A percentile compares a stretch with the other conserved stretches of the same genome.
Conservation (phyloP, 495 filamentous ascomycete genomes). For the Penicillium silybi region DNA sequence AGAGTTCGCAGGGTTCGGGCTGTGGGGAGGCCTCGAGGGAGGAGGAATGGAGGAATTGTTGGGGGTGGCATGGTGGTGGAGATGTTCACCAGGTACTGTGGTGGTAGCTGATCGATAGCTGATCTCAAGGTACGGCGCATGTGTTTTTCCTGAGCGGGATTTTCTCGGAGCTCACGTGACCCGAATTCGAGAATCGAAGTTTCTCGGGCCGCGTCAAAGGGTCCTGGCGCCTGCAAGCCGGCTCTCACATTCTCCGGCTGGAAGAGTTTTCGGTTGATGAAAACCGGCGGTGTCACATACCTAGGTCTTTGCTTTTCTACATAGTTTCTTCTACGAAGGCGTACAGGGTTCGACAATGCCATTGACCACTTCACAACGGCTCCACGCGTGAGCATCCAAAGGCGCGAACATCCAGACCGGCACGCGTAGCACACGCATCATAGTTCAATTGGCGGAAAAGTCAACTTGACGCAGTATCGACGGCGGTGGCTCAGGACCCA, state of each 20-base stretch:
- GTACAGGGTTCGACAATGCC: not conserved
- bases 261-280: not conserved
- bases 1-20: slow-evolving; percentile 27
- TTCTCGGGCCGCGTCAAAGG: not conserved
- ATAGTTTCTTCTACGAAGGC: too few relatives aligned
- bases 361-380: not conserved
- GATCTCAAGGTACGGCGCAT: not conserved
- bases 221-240: not conserved
- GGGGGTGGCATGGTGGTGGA: slow-evolving; percentile 18
- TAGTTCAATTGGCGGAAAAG: not conserved
- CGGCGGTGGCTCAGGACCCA: slow-evolving; percentile 8
- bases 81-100: not conserved
- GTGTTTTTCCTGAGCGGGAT: slow-evolving; percentile 5
- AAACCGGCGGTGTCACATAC: not conserved
- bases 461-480: not conserved
- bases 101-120: not conserved
- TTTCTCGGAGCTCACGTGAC: slow-evolving; percentile 15
- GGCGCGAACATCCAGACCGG: not conserved
- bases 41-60: slow-evolving; percentile 39
- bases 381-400: not conserved
- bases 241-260: not conserved
- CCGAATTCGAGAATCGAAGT: not conserved
- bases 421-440: not conserved
- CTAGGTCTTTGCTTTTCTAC: not conserved
- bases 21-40: slow-evolving; percentile 39